phyloP scores from a whole-genome alignment of 306 rosid genomes.

The Calophaca sinica region DNA sequence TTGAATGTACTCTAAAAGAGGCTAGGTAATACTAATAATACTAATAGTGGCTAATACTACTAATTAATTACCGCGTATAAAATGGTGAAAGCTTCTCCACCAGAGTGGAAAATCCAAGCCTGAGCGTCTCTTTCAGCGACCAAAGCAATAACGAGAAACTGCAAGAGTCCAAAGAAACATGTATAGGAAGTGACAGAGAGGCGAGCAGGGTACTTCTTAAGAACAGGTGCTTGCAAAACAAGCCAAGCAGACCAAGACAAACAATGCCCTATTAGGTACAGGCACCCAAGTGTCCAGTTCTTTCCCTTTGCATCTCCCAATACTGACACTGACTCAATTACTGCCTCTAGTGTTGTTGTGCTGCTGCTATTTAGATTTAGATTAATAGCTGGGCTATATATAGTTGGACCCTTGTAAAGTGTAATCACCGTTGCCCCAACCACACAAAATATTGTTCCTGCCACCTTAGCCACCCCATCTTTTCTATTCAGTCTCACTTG shows the following conservation, averaged over 20 bases:
- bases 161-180: constrained; percentile 90
- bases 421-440: constrained; percentile 93
- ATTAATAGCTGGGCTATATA: constrained; percentile 69
- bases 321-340: constrained; percentile 46
- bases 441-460: constrained; percentile 83
- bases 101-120: constrained; percentile 91
- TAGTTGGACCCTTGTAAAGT: constrained; percentile 85
- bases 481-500: constrained; percentile 77
- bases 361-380: constrained; percentile 38
- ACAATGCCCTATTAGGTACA: constrained; percentile 90
- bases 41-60: too few species aligned
- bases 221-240: constrained; percentile 87
- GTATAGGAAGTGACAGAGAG: constrained; percentile 96
- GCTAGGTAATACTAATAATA: too few species aligned
- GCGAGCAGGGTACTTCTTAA: constrained; percentile 96
- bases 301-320: constrained; percentile 81
- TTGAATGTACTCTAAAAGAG: too few species aligned
- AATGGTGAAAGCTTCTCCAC: constrained; percentile 83
- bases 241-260: constrained; percentile 97
- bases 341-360: not conserved
- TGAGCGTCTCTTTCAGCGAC: constrained; percentile 69
- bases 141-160: constrained; percentile 75
- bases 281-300: constrained; percentile 90
- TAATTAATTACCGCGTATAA: constrained; percentile 66
- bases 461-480: constrained; percentile 79